Percentiles rank a stretch among this genome's conserved stretches.
phyloP scores from a whole-genome alignment of 345 rosid species.

The Aquilaria sinensis region DNA sequence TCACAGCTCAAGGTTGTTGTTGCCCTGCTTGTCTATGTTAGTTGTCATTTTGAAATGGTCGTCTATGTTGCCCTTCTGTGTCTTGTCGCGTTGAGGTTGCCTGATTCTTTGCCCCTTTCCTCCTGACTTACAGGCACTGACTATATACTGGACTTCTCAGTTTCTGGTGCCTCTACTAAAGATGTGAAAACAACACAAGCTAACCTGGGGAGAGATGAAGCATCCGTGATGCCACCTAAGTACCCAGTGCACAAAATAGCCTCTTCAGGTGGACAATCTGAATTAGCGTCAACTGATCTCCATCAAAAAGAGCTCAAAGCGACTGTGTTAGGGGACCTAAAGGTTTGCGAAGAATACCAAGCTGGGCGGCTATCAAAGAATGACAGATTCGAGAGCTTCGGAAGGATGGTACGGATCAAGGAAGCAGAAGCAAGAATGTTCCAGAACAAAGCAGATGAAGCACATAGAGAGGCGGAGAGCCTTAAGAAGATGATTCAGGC shows the following conservation, averaged over 20 bases:
- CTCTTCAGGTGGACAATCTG: constrained; percentile 28
- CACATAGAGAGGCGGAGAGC: constrained; percentile 65
- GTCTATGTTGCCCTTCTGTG: not conserved
- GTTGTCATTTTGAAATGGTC: not conserved
- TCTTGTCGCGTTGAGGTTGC: not conserved
- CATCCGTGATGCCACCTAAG: constrained; percentile 35
- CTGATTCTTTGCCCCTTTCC: not conserved
- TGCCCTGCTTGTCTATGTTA: too few species aligned
- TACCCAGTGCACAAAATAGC: constrained; percentile 27
- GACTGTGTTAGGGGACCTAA: constrained; percentile 20
- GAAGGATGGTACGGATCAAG: constrained; percentile 71
- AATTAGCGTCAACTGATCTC: constrained; percentile 21
- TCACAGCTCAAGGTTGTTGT: too few species aligned
- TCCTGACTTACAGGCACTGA: constrained; percentile 30
- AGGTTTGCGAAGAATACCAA: constrained; percentile 25
- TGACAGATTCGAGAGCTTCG: constrained; percentile 61
- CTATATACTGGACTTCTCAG: constrained; percentile 30
- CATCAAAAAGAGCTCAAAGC: constrained; percentile 26
- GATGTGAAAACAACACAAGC: constrained; percentile 42
- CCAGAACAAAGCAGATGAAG: constrained; percentile 81
- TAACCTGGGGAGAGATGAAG: constrained; percentile 34
- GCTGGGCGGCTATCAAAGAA: constrained; percentile 25
- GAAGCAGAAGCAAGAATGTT: constrained; percentile 84
- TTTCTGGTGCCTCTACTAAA: constrained; percentile 29
- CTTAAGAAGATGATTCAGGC: constrained; percentile 43